Base-by-base conservation (phyloP, 176 grass and related monocot species). In the Bothriochloa decipiens region DNA sequence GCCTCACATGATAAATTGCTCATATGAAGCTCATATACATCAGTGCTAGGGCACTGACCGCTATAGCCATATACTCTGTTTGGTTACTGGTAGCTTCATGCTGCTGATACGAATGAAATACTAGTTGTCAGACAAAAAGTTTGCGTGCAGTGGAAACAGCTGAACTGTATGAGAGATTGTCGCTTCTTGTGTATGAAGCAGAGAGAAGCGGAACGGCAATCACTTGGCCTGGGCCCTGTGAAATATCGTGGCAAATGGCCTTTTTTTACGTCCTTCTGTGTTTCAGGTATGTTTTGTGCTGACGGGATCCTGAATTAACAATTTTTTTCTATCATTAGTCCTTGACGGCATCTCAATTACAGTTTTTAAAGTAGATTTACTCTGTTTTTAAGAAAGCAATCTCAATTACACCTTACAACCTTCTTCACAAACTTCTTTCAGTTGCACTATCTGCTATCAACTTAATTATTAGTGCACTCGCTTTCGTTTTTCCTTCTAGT, bases 161-260 rank as follows among this genome's bases (percentile, higher is more conserved):
- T 95, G 43, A 91, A 87, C 41, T 95, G 95, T 82, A 93, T 57
- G 82, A 86, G 75, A 41, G 89, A 98, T 70, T 98, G 96, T 67
- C 85, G 83, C 11, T 98, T 93, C 83, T 76, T 95, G 72, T 98
- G 96, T 77, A 98, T 98, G 93, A 88, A 90, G 89, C 85, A 78
- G 70, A 95, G 91, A 89, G 96, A 95, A 88, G 75, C 76, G 16
- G 87, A 95, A 86, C 80, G 93, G 4, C 79, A 88, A 66, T 79
- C 82, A 85, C 84, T 79, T 85, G 95, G 92, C 29, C 89, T 93
- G 1, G 75, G 14, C 75, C 87, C 92, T 84, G 82, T 93, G 63
- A 95, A 97, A 46, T 97, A 98, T 91, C 95, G 95, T 83, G 96
- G 96, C 53, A 95, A 93, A 77, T 98, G 96, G 93, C 92, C 96